Conservation (phyloP, 352 stramenopile species). For the Pythium sukuiense region DNA sequence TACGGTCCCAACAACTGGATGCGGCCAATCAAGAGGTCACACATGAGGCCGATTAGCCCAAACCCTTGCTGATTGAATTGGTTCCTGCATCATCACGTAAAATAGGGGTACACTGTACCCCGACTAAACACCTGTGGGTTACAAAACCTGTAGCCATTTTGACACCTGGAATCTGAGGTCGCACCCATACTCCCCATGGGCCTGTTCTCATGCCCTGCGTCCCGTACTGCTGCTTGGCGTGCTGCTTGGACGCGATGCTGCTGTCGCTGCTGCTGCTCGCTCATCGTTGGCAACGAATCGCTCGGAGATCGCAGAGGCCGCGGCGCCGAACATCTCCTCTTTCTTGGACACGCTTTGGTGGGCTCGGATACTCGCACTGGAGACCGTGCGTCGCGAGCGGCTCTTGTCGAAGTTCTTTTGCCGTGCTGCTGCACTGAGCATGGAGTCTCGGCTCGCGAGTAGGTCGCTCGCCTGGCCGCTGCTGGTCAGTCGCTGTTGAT, state of each 20-base stretch:
- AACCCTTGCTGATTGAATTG: too few species aligned
- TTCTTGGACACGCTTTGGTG: conserved; percentile 83
- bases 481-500: conserved; percentile 76
- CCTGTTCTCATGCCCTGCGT: neutral
- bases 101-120: neutral
- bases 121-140: neutral
- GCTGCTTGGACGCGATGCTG: neutral
- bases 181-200: too few species aligned
- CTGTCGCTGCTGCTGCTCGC: conserved; percentile 7
- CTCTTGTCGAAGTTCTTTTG: conserved; percentile 39
- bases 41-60: too few species aligned
- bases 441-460: conserved; percentile 29
- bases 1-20: neutral
- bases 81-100: neutral
- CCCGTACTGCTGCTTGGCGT: neutral
- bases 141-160: neutral
- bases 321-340: conserved; percentile 81
- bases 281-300: conserved; percentile 61
- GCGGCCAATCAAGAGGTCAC: too few species aligned
- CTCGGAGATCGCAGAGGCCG: conserved; percentile 76
- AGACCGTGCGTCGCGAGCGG: conserved; percentile 51
- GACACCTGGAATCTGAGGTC: too few species aligned
- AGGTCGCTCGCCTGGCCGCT: conserved; percentile 61
- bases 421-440: conserved; percentile 20
- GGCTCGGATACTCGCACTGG: conserved; percentile 57